These are phyloP conservation scores for Fusarium secorum DNA, from an alignment of 2,329 filamentous ascomycete genomes.

Conservation along the genomic window DNA sequence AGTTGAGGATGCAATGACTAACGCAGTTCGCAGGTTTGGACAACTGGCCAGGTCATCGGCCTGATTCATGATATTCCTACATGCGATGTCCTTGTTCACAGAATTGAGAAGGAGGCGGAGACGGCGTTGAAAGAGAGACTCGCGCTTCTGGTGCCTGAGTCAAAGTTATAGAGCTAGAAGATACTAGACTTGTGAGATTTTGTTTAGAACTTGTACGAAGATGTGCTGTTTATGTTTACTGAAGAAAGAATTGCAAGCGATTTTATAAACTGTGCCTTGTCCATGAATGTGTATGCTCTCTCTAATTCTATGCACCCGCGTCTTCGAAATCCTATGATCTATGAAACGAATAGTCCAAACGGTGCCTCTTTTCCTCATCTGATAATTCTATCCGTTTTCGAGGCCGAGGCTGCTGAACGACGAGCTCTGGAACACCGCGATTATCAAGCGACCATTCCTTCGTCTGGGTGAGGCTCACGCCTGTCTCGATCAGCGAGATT, in stretches of 20 bases:
- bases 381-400: not conserved
- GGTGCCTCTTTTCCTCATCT: conserved; percentile 25
- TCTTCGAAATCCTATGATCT: conserved; percentile 23
- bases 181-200: conserved; percentile 8
- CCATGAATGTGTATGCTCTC: conserved; percentile 2
- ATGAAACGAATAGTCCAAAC: conserved; percentile 37
- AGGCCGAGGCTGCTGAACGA: conserved; percentile 26
- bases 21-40: conserved; percentile 76
- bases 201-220: conserved; percentile 11
- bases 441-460: conserved; percentile 31
- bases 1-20: not conserved
- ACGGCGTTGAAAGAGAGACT: conserved; percentile 68
- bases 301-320: not conserved
- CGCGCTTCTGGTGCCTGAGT: conserved; percentile 61
- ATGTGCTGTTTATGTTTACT: not conserved
- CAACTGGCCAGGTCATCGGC: conserved; percentile 93
- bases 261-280: not conserved
- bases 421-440: conserved; percentile 38
- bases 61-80: conserved; percentile 85
- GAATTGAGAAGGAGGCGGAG: conserved; percentile 81
- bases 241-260: conserved; percentile 8
- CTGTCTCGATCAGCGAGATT: conserved; percentile 45
- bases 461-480: conserved; percentile 40
- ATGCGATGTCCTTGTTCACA: conserved; percentile 71
- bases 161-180: conserved; percentile 62